Conservation (phyloP, 306 rosid genomes). For the Prinsepia uniflora region DNA sequence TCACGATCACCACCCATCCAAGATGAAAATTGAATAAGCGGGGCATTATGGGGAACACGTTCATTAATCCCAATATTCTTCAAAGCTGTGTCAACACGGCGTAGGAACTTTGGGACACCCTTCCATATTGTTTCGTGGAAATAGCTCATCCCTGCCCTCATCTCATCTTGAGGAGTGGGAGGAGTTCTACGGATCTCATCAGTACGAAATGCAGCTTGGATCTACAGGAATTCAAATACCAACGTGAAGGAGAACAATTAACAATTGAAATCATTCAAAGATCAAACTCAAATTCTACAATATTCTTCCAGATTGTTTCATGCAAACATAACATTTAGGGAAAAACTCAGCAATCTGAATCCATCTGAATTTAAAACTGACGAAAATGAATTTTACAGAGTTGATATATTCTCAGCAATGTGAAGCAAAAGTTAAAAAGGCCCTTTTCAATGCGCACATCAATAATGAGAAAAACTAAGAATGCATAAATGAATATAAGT, state of each 20-base stretch:
- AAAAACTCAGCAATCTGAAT: slow-evolving; percentile 4
- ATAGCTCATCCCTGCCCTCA: slow-evolving; percentile 99
- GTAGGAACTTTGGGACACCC: slow-evolving; percentile 90
- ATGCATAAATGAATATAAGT: slow-evolving; percentile 6
- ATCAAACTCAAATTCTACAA: not conserved
- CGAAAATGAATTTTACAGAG: not conserved
- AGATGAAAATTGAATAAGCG: slow-evolving; percentile 94
- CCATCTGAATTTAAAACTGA: not conserved
- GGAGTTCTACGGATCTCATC: slow-evolving; percentile 94
- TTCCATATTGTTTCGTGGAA: slow-evolving; percentile 97
- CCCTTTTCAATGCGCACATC: not conserved
- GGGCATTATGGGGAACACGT: slow-evolving; percentile 92
- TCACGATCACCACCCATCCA: slow-evolving; percentile 99
- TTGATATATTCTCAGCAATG: slow-evolving; percentile 3
- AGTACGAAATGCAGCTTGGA: slow-evolving; percentile 98
- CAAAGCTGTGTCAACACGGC: slow-evolving; percentile 96
- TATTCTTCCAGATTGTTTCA: not conserved
- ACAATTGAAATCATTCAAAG: slow-evolving; percentile 9
- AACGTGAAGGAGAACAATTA: slow-evolving; percentile 12
- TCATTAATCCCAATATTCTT: slow-evolving; percentile 85
- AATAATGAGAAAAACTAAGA: not conserved
- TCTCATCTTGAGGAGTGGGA: slow-evolving; percentile 99
- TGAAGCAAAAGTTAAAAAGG: not conserved
- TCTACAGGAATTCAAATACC: slow-evolving; percentile 38
- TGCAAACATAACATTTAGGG: not conserved